A percentile compares a stretch with the other conserved stretches of the same genome.
Evolutionary conservation across 768 basidiomycete species (phyloP).

Genomic region (Tubosaeta sp.): DNA sequence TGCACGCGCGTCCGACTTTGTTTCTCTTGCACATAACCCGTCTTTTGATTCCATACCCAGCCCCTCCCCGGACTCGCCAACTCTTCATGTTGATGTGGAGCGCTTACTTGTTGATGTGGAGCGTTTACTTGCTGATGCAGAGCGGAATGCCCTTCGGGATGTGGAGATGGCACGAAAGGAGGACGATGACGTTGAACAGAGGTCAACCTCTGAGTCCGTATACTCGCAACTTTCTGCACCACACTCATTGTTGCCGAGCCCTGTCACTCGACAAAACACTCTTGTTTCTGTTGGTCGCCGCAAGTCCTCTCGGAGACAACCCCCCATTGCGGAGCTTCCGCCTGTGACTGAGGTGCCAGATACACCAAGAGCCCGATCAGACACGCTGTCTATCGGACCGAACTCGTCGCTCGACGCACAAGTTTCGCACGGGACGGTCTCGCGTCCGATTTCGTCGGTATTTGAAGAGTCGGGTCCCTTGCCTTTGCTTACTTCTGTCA

Average conservation of each 20-base stretch:
- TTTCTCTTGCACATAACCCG: neutral
- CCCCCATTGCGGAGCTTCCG: conserved; percentile 8
- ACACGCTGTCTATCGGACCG: conserved; percentile 3
- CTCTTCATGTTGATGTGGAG: conserved; percentile 2
- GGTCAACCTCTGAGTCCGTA: conserved; percentile 7
- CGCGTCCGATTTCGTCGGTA: conserved; percentile 6
- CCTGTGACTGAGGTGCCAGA: conserved; percentile 20
- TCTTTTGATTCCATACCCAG: conserved; percentile 5
- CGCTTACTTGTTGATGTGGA: conserved; percentile 15
- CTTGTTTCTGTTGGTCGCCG: conserved; percentile 2
- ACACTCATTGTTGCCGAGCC: neutral
- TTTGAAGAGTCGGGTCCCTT: conserved; percentile 4
- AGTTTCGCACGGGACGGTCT: conserved; percentile 8
- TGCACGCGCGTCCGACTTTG: conserved; percentile 12
- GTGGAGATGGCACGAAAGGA: conserved; percentile 2
- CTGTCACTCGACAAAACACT: conserved; percentile 1
- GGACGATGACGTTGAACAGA: conserved; percentile 1
- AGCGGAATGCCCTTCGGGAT: conserved; percentile 12
- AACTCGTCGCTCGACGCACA: conserved; percentile 8
- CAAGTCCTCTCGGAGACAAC: conserved; percentile 7
- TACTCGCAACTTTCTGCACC: conserved; percentile 27
- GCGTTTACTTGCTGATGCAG: conserved; percentile 14
- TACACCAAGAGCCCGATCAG: neutral
- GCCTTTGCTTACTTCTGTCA: conserved; percentile 23
- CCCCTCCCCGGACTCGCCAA: conserved; percentile 5